Evolutionary conservation across 257 asterid genomes (phyloP), one percentile per base, ranked within the genome.

Genomic region (Solanum arcanum): DNA sequence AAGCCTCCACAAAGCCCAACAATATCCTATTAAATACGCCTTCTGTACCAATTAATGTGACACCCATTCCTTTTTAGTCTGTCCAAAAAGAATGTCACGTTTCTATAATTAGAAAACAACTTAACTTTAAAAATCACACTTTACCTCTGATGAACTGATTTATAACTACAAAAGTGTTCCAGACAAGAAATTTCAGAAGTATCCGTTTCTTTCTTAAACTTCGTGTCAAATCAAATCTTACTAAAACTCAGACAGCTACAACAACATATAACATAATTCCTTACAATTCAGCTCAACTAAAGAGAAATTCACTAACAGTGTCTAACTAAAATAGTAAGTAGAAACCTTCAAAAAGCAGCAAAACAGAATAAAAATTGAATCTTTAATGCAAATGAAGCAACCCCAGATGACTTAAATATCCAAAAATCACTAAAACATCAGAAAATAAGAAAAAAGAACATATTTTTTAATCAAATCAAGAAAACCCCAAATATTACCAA

Each of bases 31-130:
- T 31, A 69, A 31, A 69, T 62, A 62, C 0, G 27, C 31, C 6
- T 31, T 0, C 8, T 23, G 0, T n/a, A 5, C 7, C 1, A 62
- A 62, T 0, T 62, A 11, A 23, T n/a, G 14, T 62, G 31, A 52
- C 23, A 52, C 23, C 4, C 23, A 0, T 16, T 62, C 16, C 31
- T 0, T 56, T 20, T 18, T 56, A 56, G n/a, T 56, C 0, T 5
- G 4, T 62, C 3, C 16, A n/a, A 62, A 23, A 56, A 1, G 0
- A 56, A 56, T 56, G 12, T 62, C 70, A 11, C 70, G 0, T 62
- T 62, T 62, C 31, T 62, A 62, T 62, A 62, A n/a, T 62, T n/a
- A 9, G 70, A 62, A 62, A 62, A 62, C 15, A 23, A 9, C 14
- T 23, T 59, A 59, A 8, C 13, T 59, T 9, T 20, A 59, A 59